Evolutionary conservation across 768 basidiomycete species (phyloP), one percentile per base, ranked within the genome.

Genomic region (Fomitopsis serialis): DNA sequence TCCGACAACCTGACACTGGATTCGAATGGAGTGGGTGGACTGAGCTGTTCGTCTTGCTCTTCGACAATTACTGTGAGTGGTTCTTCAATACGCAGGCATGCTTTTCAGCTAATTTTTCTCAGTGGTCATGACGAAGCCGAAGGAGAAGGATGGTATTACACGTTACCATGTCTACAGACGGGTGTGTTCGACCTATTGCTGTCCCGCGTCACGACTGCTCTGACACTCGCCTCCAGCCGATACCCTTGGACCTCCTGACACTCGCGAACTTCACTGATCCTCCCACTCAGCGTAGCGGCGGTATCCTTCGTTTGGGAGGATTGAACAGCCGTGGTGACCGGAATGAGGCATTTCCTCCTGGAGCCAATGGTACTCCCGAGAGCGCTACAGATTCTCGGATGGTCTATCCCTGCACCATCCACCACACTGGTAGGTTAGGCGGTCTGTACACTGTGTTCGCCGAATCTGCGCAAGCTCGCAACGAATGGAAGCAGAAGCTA

Each of bases 91-190:
- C n/a, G 3, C 11, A 8, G 3, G 22, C 21, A 19, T 51, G 7
- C 24, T 37, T 19, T 4, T 17, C 10, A 27, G 22, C 34, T 29
- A 3, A 37, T 50, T 7, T 22, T 15, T 10, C n/a, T 6, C 62
- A 94, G 93, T 95, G 68, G 90, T 95, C 32, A 81, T 93, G 79
- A 92, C 92, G 12, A 95, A 95, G 66, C 72, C 83, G 1, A 88
- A 87, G 60, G 87, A 89, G 55, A 87, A 78, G 61, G 89, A 93
- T 43, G 84, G 85, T 0, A 63, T 82, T 12, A 83, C 77, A 0
- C 89, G 85, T 65, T 94, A 90, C 61, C 77, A 85, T 48, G 88
- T 95, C 57, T 88, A 87, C 65, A 79, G 87, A 62, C 74, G 90
- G 61, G 93, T 91, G 64, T 61, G 84, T n/a, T 69, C 4, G n/a